Percentiles rank a stretch among this genome's conserved stretches.
Evolutionary conservation across 768 basidiomycete genomes (phyloP).

Genomic region (Pleurotus pulmonarius): DNA sequence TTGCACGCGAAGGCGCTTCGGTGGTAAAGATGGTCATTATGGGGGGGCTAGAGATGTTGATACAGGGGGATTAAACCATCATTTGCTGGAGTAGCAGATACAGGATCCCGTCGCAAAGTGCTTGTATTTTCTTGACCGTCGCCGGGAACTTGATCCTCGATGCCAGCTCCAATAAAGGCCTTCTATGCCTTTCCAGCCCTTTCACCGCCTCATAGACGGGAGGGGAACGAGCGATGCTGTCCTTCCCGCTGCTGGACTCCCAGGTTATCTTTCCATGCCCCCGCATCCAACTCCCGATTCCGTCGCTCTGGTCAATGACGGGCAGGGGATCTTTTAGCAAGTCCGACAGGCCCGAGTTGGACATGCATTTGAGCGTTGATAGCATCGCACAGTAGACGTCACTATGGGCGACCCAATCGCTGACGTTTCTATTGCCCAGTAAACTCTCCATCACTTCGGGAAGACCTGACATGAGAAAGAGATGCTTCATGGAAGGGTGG

Average conservation of each 20-base stretch:
- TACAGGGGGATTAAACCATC: constrained; percentile 11
- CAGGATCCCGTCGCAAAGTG: constrained; percentile 33
- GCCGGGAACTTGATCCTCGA: constrained; percentile 26
- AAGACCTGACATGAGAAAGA: constrained; percentile 24
- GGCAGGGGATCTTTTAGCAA: constrained; percentile 17
- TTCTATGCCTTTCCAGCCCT: constrained; percentile 24
- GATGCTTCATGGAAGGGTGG: constrained; percentile 16
- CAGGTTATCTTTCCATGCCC: constrained; percentile 13
- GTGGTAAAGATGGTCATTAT: not conserved
- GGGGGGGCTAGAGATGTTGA: not conserved
- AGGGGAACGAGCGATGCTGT: constrained; percentile 1
- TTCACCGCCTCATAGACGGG: constrained; percentile 18
- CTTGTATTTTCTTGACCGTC: constrained; percentile 34
- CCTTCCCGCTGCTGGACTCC: constrained; percentile 2
- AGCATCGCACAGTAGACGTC: constrained; percentile 29
- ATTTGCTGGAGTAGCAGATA: constrained; percentile 33
- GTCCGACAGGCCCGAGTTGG: constrained; percentile 17
- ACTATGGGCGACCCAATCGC: constrained; percentile 31
- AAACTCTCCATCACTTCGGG: constrained; percentile 28
- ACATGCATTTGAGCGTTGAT: constrained; percentile 22
- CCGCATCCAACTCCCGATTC: constrained; percentile 18
- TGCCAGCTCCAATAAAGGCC: constrained; percentile 25
- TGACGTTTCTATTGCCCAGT: constrained; percentile 25
- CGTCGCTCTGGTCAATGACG: constrained; percentile 16
- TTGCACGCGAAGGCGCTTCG: not conserved